A percentile compares a stretch with the other conserved stretches of the same genome.
phyloP scores from a whole-genome alignment of 495 filamentous ascomycete genomes.

The Geoglossum glabrum region DNA sequence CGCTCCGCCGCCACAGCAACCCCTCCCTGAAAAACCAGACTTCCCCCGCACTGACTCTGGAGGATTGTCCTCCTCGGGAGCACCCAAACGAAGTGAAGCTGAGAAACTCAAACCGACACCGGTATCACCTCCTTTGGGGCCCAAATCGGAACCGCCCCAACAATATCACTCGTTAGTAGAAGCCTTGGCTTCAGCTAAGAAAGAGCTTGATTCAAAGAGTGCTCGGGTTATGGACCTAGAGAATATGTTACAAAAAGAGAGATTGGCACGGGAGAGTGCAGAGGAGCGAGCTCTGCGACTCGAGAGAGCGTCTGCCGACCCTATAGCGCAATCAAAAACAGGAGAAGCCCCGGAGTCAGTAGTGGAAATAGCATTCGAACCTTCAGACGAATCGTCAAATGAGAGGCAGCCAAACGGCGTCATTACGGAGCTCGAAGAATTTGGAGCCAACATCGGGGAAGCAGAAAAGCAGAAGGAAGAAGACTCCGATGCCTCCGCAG shows the following conservation, averaged over 20 bases:
- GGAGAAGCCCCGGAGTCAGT: slow-evolving; percentile 9
- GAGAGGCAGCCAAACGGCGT: slow-evolving; percentile 7
- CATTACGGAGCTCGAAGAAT: not conserved
- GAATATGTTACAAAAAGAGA: slow-evolving; percentile 54
- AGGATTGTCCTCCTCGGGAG: slow-evolving; percentile 27
- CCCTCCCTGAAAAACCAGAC: slow-evolving; percentile 78
- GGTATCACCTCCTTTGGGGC: slow-evolving; percentile 31
- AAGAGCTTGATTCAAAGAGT: slow-evolving; percentile 63
- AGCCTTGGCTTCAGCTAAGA: slow-evolving; percentile 55
- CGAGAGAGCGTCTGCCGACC: slow-evolving; percentile 28
- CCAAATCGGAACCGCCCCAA: slow-evolving; percentile 29
- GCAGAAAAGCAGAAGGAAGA: not conserved
- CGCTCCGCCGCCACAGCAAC: slow-evolving; percentile 78
- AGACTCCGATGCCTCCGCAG: not conserved
- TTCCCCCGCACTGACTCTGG: slow-evolving; percentile 26
- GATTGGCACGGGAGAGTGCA: slow-evolving; percentile 57
- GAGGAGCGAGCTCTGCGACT: slow-evolving; percentile 60
- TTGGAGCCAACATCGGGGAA: not conserved
- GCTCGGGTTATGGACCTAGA: slow-evolving; percentile 67
- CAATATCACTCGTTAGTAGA: slow-evolving; percentile 68
- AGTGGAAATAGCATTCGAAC: slow-evolving; percentile 19
- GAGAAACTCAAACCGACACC: slow-evolving; percentile 42
- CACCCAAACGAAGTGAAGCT: slow-evolving; percentile 53
- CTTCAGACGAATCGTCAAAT: slow-evolving; percentile 12
- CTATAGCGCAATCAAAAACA: slow-evolving; percentile 9